Evolutionary conservation across 2,329 filamentous ascomycete genomes (phyloP).

Genomic region (Pseudohalonectria lignicola): DNA sequence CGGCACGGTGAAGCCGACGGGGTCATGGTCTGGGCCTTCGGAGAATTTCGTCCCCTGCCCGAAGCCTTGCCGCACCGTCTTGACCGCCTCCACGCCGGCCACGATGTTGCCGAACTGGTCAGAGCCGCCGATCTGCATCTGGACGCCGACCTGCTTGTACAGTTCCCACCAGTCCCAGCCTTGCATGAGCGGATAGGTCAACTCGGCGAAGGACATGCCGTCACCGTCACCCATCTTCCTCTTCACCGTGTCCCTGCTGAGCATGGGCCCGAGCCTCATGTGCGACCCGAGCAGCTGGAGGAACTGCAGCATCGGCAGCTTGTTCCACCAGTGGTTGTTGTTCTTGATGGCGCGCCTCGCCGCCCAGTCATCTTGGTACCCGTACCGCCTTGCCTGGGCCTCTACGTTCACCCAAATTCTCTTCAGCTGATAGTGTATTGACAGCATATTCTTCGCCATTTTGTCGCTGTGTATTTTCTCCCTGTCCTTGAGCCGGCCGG

Average conservation of each 20-base stretch:
- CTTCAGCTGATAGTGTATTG: constrained; percentile 59
- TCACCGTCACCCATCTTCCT: constrained; percentile 74
- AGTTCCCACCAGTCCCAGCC: constrained; percentile 96
- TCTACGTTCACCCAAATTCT: constrained; percentile 68
- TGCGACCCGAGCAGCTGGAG: constrained; percentile 61
- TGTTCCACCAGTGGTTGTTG: constrained; percentile 77
- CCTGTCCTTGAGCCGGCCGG: constrained; percentile 53
- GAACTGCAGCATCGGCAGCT: constrained; percentile 61
- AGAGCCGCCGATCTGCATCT: constrained; percentile 86
- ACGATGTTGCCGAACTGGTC: constrained; percentile 97
- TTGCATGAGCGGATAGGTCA: constrained; percentile 86
- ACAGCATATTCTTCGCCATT: constrained; percentile 52
- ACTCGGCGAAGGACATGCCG: constrained; percentile 91
- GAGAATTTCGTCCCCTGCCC: constrained; percentile 31
- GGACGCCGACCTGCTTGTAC: constrained; percentile 53
- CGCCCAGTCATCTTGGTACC: constrained; percentile 50
- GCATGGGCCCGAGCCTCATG: constrained; percentile 74
- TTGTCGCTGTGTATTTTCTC: constrained; percentile 38
- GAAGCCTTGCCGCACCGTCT: constrained; percentile 46
- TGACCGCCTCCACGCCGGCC: constrained; percentile 76
- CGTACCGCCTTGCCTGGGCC: constrained; percentile 50
- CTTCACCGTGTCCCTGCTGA: constrained; percentile 73
- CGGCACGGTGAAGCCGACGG: constrained; percentile 83
- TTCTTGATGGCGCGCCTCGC: constrained; percentile 63
- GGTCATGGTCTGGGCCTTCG: constrained; percentile 35